Conservation (phyloP, 1,284 basidiomycete species). For the Abortiporus biennis region DNA sequence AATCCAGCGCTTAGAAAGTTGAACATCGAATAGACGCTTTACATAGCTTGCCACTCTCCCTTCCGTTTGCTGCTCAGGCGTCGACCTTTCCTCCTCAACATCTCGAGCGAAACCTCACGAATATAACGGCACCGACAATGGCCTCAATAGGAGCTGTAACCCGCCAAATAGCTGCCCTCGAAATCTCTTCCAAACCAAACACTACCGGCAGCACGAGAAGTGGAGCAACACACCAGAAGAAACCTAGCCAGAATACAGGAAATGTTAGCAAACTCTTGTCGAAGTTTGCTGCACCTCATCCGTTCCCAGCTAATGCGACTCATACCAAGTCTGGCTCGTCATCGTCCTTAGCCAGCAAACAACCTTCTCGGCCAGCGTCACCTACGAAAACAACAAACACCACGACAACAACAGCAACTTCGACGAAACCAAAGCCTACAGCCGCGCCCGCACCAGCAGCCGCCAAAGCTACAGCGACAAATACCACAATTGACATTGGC, state of each 20-base stretch:
- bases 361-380: conserved; percentile 21
- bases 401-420: no score
- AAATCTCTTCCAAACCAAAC: conserved; percentile 40
- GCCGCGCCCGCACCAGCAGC: conserved; percentile 10
- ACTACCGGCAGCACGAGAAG: conserved; percentile 20
- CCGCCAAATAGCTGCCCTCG: conserved; percentile 42
- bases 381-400: conserved; percentile 18
- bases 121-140: conserved; percentile 23
- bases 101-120: conserved; percentile 5
- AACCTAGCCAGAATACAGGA: conserved; percentile 35
- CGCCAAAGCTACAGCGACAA: conserved; percentile 16
- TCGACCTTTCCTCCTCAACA: no score
- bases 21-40: no score
- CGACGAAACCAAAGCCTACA: conserved; percentile 1
- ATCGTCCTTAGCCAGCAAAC: conserved; percentile 17
- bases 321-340: conserved; percentile 18
- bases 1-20: no score
- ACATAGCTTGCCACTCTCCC: no score
- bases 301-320: conserved; percentile 22
- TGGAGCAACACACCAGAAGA: conserved; percentile 40
- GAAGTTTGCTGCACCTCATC: conserved; percentile 59
- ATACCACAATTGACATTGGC: conserved; percentile 59
- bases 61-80: no score
- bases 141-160: conserved; percentile 38
- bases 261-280: conserved; percentile 62